Percentiles rank a stretch among this genome's conserved stretches.
These are phyloP conservation scores for Macrophomina tecta DNA, from an alignment of 2,329 filamentous ascomycete species.

Conservation along the genomic window DNA sequence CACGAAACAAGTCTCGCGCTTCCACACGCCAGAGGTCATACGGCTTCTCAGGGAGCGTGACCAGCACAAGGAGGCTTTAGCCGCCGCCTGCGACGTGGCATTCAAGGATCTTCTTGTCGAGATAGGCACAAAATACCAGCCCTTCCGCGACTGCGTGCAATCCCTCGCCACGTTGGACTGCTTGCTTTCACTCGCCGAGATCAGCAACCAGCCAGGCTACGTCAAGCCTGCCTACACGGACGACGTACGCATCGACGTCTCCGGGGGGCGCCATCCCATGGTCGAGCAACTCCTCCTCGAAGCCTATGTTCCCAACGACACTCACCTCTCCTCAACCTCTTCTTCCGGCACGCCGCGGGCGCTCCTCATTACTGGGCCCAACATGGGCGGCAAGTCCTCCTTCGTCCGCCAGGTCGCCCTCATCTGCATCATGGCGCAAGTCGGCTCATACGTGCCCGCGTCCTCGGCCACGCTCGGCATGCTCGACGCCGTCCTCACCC, in stretches of 20 bases:
- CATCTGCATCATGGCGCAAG: conserved; percentile 90
- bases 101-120: conserved; percentile 74
- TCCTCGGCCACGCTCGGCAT: conserved; percentile 53
- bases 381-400: conserved; percentile 99
- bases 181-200: conserved; percentile 81
- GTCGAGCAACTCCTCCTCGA: conserved; percentile 88
- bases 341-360: conserved; percentile 65
- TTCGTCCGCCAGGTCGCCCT: conserved; percentile 93
- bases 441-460: conserved; percentile 93
- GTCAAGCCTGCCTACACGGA: conserved; percentile 74
- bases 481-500: conserved; percentile 89
- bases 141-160: conserved; percentile 85
- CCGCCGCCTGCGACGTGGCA: conserved; percentile 86
- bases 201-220: conserved; percentile 88
- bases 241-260: conserved; percentile 71
- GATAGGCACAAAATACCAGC: conserved; percentile 84
- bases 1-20: conserved; percentile 88
- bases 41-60: conserved; percentile 84
- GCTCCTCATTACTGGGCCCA: conserved; percentile 91
- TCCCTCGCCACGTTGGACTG: conserved; percentile 88
- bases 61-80: conserved; percentile 91
- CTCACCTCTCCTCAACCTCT: conserved; percentile 64
- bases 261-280: conserved; percentile 87
- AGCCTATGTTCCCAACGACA: conserved; percentile 90
- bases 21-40: conserved; percentile 91